Percentiles rank a stretch among this genome's conserved stretches.
These are phyloP conservation scores for Diphasiastrum complanatum DNA, from an alignment of 83 land plant genomes.

Conservation along the genomic window DNA sequence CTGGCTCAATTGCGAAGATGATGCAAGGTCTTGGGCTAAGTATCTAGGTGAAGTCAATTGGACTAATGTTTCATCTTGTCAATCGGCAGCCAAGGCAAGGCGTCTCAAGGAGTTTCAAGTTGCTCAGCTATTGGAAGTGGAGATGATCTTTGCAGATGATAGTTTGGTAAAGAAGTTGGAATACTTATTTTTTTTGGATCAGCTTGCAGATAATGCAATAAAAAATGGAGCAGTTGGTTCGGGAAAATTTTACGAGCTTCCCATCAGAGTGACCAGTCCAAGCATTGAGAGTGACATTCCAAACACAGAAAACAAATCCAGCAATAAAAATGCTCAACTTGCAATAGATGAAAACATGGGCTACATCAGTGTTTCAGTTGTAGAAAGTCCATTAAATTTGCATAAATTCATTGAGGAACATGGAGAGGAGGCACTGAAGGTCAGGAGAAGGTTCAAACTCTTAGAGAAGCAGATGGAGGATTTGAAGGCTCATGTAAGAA, in stretches of 20 bases:
- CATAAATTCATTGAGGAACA: slow-evolving; percentile 26
- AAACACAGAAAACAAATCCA: background rate
- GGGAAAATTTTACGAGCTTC: slow-evolving; percentile 38
- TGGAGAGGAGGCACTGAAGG: slow-evolving; percentile 31
- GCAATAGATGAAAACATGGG: slow-evolving; percentile 33
- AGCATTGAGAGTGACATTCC: background rate
- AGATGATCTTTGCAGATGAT: slow-evolving; percentile 40
- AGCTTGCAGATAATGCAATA: slow-evolving; percentile 25
- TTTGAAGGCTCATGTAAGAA: slow-evolving; percentile 31
- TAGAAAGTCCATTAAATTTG: slow-evolving; percentile 19
- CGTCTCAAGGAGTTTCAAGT: slow-evolving; percentile 29
- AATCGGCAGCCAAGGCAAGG: slow-evolving; percentile 22
- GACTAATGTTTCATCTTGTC: slow-evolving; percentile 7
- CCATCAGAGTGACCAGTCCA: slow-evolving; percentile 27
- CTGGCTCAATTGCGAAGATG: slow-evolving; percentile 31
- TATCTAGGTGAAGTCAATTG: slow-evolving; percentile 26
- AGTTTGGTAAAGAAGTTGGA: slow-evolving; percentile 23
- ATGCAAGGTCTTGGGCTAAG: slow-evolving; percentile 26
- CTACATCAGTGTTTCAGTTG: slow-evolving; percentile 29
- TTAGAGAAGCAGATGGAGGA: slow-evolving; percentile 27
- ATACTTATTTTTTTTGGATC: slow-evolving; percentile 29
- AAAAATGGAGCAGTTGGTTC: slow-evolving; percentile 34
- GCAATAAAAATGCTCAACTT: slow-evolving; percentile 10
- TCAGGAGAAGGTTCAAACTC: slow-evolving; percentile 23
- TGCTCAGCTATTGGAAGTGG: slow-evolving; percentile 39